Conservation (phyloP, 805 yeast species). For the Wickerhamomyces rabaulensis region DNA sequence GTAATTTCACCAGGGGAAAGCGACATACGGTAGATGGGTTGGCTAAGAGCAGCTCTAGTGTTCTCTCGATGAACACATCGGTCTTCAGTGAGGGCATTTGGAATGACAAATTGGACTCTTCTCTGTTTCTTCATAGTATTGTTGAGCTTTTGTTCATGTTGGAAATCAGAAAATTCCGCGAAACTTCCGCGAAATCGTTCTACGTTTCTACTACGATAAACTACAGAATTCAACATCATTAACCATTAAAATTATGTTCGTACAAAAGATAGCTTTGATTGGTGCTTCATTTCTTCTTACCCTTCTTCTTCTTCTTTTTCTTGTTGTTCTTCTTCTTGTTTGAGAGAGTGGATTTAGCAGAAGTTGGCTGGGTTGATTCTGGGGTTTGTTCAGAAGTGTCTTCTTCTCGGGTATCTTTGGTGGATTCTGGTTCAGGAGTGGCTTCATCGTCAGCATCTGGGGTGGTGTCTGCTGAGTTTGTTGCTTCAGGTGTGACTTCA, state of each 20-base stretch:
- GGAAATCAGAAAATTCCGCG: no score
- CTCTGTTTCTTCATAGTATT: no score
- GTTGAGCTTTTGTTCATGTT: no score
- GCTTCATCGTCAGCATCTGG: not conserved
- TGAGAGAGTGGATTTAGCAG: not conserved
- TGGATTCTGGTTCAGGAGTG: not conserved
- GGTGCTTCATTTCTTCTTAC: not conserved
- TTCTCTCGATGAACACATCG: slow-evolving; percentile 20
- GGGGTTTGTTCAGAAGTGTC: not conserved
- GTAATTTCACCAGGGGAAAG: no score
- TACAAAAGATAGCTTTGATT: not conserved
- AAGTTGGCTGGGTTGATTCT: not conserved
- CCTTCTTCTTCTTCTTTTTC: slow-evolving; percentile 5
- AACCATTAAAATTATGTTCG: not conserved
- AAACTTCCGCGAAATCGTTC: not conserved
- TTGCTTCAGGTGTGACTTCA: not conserved
- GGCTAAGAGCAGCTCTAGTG: slow-evolving; percentile 13
- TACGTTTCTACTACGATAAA: no score
- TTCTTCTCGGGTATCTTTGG: not conserved
- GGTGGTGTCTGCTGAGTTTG: not conserved
- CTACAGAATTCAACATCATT: not conserved
- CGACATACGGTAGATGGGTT: slow-evolving; percentile 19
- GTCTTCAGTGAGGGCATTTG: slow-evolving; percentile 17
- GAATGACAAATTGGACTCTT: not conserved
- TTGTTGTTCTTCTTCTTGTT: slow-evolving; percentile 1